Conservation (phyloP, 1,284 basidiomycete genomes). For the Cerioporus squamosus region DNA sequence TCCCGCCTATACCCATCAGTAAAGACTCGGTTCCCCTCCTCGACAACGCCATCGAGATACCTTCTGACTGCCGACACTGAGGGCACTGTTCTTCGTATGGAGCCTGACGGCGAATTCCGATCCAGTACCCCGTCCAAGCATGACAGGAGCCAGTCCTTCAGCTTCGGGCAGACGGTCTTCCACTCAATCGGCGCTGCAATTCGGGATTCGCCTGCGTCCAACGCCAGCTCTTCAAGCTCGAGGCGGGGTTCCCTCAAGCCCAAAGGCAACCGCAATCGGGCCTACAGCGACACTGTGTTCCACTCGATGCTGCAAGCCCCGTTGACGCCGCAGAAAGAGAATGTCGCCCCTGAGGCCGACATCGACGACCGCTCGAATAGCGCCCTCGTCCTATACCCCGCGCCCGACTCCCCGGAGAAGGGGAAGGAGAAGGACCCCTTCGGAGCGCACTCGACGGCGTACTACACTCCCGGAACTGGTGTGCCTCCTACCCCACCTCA, state of each 20-base stretch:
- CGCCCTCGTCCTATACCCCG: slow-evolving; percentile 51
- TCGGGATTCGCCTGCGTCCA: slow-evolving; percentile 17
- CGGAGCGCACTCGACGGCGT: slow-evolving; percentile 70
- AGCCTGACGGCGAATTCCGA: slow-evolving; percentile 13
- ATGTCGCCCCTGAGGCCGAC: slow-evolving; percentile 53
- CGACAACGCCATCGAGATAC: slow-evolving; percentile 46
- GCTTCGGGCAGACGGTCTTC: slow-evolving; percentile 64
- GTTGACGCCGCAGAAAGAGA: slow-evolving; percentile 17
- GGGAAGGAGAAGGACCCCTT: slow-evolving; percentile 75
- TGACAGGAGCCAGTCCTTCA: slow-evolving; percentile 59
- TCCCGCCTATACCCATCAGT: slow-evolving; percentile 50
- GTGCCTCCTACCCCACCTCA: slow-evolving; percentile 69
- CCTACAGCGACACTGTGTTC: slow-evolving; percentile 66
- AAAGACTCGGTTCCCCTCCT: slow-evolving; percentile 43
- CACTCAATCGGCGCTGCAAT: slow-evolving; percentile 33
- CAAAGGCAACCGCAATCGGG: slow-evolving; percentile 50
- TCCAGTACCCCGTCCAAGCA: slow-evolving; percentile 24
- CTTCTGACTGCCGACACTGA: slow-evolving; percentile 38
- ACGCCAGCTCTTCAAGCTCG: slow-evolving; percentile 26
- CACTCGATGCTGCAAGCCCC: slow-evolving; percentile 46
- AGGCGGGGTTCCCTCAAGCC: slow-evolving; percentile 34
- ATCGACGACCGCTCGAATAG: slow-evolving; percentile 59
- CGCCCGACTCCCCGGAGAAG: slow-evolving; percentile 39
- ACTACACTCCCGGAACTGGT: slow-evolving; percentile 73
- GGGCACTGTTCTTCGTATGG: slow-evolving; percentile 2